These are phyloP conservation scores for Dovyalis caffra DNA, from an alignment of 345 rosid genomes.

Conservation along the genomic window DNA sequence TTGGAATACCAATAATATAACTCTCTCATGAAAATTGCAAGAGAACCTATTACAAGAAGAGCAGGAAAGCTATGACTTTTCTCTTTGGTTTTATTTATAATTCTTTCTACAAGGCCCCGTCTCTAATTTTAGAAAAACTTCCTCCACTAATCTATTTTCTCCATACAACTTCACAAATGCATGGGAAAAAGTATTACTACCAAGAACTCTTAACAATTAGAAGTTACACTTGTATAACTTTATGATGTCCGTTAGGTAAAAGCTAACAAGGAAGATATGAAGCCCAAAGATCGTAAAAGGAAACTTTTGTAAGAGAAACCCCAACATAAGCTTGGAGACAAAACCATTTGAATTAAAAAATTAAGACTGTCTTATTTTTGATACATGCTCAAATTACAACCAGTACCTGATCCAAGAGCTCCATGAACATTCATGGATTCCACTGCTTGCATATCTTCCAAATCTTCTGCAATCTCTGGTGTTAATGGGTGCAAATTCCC, in stretches of 20 bases:
- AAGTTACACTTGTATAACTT: background rate
- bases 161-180: background rate
- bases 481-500: constrained; percentile 56
- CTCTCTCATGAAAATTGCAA: background rate
- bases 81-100: too few species aligned
- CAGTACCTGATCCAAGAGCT: constrained; percentile 56
- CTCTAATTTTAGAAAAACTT: too few species aligned
- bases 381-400: background rate
- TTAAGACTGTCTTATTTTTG: background rate
- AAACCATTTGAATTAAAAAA: background rate
- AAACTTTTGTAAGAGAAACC: background rate
- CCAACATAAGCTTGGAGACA: background rate
- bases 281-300: background rate
- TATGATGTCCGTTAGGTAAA: too few species aligned
- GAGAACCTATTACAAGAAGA: background rate
- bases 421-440: constrained; percentile 74
- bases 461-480: constrained; percentile 58
- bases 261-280: too few species aligned
- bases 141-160: background rate
- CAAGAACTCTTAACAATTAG: background rate
- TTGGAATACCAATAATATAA: too few species aligned
- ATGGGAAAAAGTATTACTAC: background rate
- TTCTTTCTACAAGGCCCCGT: too few species aligned
- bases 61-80: background rate
- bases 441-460: constrained; percentile 64